Evolutionary conservation across 495 filamentous ascomycete species (phyloP).

Genomic region (Penicillium coffeae): DNA sequence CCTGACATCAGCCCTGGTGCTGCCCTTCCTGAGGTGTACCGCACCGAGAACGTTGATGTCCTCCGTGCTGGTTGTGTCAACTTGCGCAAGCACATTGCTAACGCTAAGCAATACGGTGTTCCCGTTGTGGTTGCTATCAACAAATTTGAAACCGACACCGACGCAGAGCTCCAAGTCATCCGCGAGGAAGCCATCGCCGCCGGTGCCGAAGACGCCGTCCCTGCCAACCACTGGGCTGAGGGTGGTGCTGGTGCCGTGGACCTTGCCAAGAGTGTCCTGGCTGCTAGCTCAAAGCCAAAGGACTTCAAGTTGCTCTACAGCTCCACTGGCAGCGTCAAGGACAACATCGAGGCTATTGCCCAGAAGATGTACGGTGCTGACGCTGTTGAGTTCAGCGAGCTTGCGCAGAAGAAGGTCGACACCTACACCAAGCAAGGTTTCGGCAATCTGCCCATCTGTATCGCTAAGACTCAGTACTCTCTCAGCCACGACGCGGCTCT

Average conservation of each 20-base stretch:
- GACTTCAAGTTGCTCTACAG: slow-evolving; percentile 86
- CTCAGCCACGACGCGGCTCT: slow-evolving; percentile 89
- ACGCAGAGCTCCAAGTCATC: slow-evolving; percentile 84
- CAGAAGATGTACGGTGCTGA: slow-evolving; percentile 91
- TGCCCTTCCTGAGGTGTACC: slow-evolving; percentile 77
- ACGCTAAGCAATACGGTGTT: slow-evolving; percentile 82
- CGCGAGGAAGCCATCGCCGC: slow-evolving; percentile 88
- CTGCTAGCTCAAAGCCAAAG: slow-evolving; percentile 78
- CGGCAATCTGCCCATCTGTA: slow-evolving; percentile 87
- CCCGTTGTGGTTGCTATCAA: slow-evolving; percentile 98
- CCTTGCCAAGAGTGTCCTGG: slow-evolving; percentile 81
- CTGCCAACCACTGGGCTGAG: slow-evolving; percentile 96
- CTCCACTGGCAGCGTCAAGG: slow-evolving; percentile 74
- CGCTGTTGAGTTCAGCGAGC: slow-evolving; percentile 87
- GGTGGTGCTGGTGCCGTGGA: slow-evolving; percentile 89
- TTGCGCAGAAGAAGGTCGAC: slow-evolving; percentile 93
- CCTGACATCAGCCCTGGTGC: slow-evolving; percentile 87
- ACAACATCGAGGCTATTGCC: slow-evolving; percentile 88
- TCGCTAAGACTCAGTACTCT: slow-evolving; percentile 97
- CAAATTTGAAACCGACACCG: slow-evolving; percentile 89
- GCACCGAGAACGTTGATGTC: slow-evolving; percentile 87
- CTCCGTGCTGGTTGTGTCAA: slow-evolving; percentile 89
- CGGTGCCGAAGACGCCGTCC: slow-evolving; percentile 88
- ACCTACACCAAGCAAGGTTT: slow-evolving; percentile 91
- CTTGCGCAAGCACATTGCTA: slow-evolving; percentile 87